Evolutionary conservation across 352 stramenopile species (phyloP).

Genomic region (Plasmopara viticola): DNA sequence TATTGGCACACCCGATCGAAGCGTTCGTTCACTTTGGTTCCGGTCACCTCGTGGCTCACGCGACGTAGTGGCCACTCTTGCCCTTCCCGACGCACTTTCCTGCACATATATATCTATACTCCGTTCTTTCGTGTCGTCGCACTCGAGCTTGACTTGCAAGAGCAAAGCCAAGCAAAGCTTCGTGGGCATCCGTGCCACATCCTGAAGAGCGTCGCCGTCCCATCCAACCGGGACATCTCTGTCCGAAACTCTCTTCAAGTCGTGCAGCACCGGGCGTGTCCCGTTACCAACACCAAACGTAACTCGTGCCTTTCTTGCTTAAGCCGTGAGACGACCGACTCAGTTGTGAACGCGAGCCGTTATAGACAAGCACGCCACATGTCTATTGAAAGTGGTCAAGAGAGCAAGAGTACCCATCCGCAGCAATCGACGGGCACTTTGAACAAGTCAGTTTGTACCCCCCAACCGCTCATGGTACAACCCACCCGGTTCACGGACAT

Average conservation of each 20-base stretch:
- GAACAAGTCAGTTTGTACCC: conserved; percentile 9
- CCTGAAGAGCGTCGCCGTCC: conserved; percentile 16
- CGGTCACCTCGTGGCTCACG: no score
- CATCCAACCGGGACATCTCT: conserved; percentile 20
- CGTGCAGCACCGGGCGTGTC: conserved; percentile 15
- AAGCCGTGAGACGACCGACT: conserved; percentile 15
- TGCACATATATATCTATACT: conserved; percentile 5
- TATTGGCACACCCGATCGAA: not conserved
- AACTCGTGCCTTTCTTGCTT: conserved; percentile 6
- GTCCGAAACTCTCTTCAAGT: conserved; percentile 25
- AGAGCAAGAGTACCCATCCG: conserved; percentile 13
- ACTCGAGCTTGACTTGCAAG: no score
- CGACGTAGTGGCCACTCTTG: not conserved
- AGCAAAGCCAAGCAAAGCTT: conserved; percentile 12
- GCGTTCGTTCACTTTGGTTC: not conserved
- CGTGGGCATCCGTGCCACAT: conserved; percentile 23
- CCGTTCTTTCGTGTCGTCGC: no score
- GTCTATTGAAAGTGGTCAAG: conserved; percentile 40
- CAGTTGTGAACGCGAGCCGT: conserved; percentile 28
- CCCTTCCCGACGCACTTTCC: conserved; percentile 10
- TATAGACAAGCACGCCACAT: conserved; percentile 18
- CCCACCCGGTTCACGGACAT: conserved; percentile 36
- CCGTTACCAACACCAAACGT: conserved; percentile 17
- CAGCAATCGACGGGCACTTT: conserved; percentile 6
- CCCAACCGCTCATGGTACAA: conserved; percentile 19